Base-by-base conservation (phyloP, 768 basidiomycete genomes). In the Pleurotus tuoliensis region DNA sequence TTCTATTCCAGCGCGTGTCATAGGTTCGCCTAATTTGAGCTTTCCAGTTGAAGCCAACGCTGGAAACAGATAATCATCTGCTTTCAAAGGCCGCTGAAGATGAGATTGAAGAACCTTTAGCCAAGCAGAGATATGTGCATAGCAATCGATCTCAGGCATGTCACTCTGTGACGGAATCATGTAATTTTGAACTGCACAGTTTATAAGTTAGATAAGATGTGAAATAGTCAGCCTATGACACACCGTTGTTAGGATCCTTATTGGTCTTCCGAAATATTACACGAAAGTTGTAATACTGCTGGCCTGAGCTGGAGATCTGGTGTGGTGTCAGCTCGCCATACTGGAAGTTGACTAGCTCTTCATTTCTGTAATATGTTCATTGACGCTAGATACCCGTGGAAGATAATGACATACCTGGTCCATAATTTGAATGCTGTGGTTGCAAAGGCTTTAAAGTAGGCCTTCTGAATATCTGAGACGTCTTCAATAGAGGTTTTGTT, bases 1-100 rank as follows among this genome's bases (percentile, higher is more conserved):
- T 55, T 69, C 62, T 40, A 67, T 56, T 8, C 56, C 63, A 5
- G 65, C 57, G 30, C 61, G 66, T 45, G 63, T 66, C 2, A 59
- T 64, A 4, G 45, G 57, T 52, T 66, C 62, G 1, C 62, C 62
- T 4, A 62, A 59, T 40, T 68, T 65, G n/a, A 66, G n/a, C 16
- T 59, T 37, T 0, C 63, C 62, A 9, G 59, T 69, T 9, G 60
- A 56, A 3, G 62, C 62, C 13, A 69, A 39, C 5, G 61, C 61
- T 1, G 66, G 66, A 41, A 69, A 69, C 3, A 69, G 25, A 47
- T 41, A 65, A 37, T 68, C 61, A 1, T 48, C 41, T 2, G 47
- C 48, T 8, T 15, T n/a, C 7, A 68, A 60, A 6, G 59, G 43
- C 0, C 61, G 58, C 22, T 39, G 41, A 12, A 62, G 47, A 5